A percentile compares a stretch with the other conserved stretches of the same genome.
These are phyloP conservation scores for Cladosporium sp. DNA, from an alignment of 2,329 filamentous ascomycete genomes.

Conservation along the genomic window DNA sequence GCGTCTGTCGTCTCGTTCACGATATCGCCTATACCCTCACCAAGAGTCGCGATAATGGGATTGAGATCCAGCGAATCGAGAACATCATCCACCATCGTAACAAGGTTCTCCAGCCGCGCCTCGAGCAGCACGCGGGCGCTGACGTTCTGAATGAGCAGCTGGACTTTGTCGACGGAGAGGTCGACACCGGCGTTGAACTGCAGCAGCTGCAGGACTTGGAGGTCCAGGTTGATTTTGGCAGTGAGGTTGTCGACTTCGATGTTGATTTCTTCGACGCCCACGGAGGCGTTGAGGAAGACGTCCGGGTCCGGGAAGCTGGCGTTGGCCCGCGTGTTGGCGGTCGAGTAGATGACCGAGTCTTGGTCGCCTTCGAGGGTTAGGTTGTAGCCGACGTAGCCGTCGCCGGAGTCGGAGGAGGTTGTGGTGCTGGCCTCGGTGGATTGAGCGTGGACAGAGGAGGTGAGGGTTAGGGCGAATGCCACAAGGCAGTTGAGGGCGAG, in stretches of 20 bases:
- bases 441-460: constrained; percentile 22
- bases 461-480: constrained; percentile 15
- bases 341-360: constrained; percentile 44
- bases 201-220: constrained; percentile 51
- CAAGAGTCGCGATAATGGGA: constrained; percentile 52
- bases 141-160: constrained; percentile 52
- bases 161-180: constrained; percentile 51
- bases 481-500: constrained; percentile 11
- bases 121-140: constrained; percentile 54
- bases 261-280: constrained; percentile 53
- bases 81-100: constrained; percentile 54
- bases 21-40: constrained; percentile 24
- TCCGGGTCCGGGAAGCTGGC: constrained; percentile 43
- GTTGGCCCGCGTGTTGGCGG: constrained; percentile 29
- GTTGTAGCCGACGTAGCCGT: constrained; percentile 23
- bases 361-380: constrained; percentile 28
- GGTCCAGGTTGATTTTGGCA: constrained; percentile 42
- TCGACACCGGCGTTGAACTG: constrained; percentile 57
- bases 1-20: constrained; percentile 15
- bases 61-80: constrained; percentile 56
- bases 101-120: constrained; percentile 54
- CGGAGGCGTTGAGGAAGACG: constrained; percentile 54
- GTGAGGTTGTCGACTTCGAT: constrained; percentile 55
- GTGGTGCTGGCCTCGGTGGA: constrained; percentile 25
- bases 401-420: constrained; percentile 9